A percentile compares a stretch with the other conserved stretches of the same genome.
These are phyloP conservation scores for Fraxinus quadrangulata DNA, from an alignment of 257 asterid genomes.

Conservation along the genomic window DNA sequence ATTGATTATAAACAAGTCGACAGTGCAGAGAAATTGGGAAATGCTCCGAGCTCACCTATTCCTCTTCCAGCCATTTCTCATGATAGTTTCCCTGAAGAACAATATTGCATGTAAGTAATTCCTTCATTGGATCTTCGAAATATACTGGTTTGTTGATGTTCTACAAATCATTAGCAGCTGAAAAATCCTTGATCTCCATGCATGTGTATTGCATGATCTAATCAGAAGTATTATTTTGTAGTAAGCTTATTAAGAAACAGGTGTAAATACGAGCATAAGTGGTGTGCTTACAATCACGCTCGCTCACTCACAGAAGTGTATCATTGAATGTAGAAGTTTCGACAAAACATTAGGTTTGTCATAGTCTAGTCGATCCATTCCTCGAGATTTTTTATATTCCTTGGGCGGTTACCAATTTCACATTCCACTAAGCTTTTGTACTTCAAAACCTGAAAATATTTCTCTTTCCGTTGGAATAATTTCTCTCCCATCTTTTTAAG, in stretches of 20 bases:
- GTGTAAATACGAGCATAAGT: background rate
- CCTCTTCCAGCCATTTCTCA: slow-evolving; percentile 41
- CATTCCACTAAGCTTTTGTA: background rate
- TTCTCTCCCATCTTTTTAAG: background rate
- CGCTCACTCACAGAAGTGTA: background rate
- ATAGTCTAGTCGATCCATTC: background rate
- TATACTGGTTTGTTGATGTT: background rate
- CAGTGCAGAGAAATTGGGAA: slow-evolving; percentile 13
- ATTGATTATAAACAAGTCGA: slow-evolving; percentile 26
- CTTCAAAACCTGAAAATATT: background rate
- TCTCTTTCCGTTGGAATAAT: background rate
- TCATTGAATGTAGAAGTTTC: background rate
- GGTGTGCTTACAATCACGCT: no score
- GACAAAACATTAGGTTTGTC: background rate
- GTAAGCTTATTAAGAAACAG: background rate
- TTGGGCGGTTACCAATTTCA: no score
- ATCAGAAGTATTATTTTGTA: background rate
- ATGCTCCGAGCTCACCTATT: slow-evolving; percentile 50
- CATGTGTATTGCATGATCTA: background rate
- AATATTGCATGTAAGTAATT: slow-evolving; percentile 48
- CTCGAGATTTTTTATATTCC: no score
- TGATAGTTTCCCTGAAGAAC: slow-evolving; percentile 35
- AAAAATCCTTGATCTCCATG: slow-evolving; percentile 13
- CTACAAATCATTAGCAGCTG: background rate
- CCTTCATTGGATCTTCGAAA: slow-evolving; percentile 19